A percentile compares a stretch with the other conserved stretches of the same genome.
These are phyloP conservation scores for Glycyrrhiza uralensis DNA, from an alignment of 306 rosid genomes.

Conservation along the genomic window DNA sequence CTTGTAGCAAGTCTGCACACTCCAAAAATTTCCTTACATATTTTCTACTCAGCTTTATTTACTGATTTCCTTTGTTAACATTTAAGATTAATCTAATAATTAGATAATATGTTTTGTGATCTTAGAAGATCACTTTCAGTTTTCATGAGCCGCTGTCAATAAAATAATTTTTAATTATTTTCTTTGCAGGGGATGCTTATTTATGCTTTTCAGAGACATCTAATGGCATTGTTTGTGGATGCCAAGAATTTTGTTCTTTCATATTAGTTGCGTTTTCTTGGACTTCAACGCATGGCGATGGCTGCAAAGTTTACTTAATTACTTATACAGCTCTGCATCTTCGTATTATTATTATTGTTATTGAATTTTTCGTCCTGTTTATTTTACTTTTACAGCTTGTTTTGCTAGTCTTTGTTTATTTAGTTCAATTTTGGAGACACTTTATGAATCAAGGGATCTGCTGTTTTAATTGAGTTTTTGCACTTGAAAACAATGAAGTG, in stretches of 20 bases:
- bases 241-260: not conserved
- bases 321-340: not conserved
- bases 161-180: not conserved
- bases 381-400: not conserved
- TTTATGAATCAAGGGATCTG: not conserved
- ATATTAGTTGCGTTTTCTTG: not conserved
- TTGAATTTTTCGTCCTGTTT: not conserved
- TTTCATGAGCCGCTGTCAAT: not conserved
- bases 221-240: not conserved
- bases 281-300: not conserved
- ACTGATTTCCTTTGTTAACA: not conserved
- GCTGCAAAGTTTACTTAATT: not conserved
- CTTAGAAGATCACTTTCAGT: not conserved
- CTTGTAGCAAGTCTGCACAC: not conserved
- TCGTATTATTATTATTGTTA: not conserved
- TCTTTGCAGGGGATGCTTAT: slow-evolving; percentile 24
- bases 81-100: not conserved
- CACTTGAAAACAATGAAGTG: not conserved
- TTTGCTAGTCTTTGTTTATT: not conserved
- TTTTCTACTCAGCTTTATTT: not conserved
- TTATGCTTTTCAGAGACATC: not conserved
- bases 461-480: not conserved
- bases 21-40: not conserved
- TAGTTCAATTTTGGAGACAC: not conserved
- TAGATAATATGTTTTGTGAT: not conserved